Percentiles rank a stretch among this genome's conserved stretches.
Evolutionary conservation across 2,329 filamentous ascomycete species (phyloP).

Genomic region (Aspergillus sp.): DNA sequence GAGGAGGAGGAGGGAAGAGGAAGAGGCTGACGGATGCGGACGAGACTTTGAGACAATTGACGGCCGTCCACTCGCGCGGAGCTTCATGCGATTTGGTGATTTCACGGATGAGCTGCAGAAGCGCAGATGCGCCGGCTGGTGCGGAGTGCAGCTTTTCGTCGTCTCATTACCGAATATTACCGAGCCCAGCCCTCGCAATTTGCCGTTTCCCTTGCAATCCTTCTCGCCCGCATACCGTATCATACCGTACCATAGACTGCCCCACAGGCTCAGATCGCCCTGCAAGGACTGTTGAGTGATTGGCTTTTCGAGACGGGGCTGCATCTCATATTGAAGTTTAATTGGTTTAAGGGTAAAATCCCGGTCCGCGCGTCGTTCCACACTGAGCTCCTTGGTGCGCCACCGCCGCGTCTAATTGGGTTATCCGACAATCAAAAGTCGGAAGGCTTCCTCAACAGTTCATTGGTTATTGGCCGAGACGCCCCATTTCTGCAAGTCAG

Average conservation of each 20-base stretch:
- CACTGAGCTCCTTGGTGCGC: conserved; percentile 14
- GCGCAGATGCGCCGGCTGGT: conserved; percentile 13
- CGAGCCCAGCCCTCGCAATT: background rate
- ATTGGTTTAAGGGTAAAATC: conserved; percentile 9
- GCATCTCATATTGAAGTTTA: background rate
- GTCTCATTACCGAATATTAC: conserved; percentile 17
- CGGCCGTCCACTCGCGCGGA: conserved; percentile 11
- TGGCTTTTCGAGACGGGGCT: conserved; percentile 15
- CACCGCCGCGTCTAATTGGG: conserved; percentile 14
- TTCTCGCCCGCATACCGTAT: conserved; percentile 14
- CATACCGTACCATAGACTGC: conserved; percentile 9
- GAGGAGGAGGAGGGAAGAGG: conserved; percentile 10
- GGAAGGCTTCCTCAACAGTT: conserved; percentile 3
- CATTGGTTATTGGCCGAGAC: conserved; percentile 11
- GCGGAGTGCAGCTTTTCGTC: conserved; percentile 12
- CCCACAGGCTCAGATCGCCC: conserved; percentile 20
- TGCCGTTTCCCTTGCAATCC: background rate
- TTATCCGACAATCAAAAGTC: background rate
- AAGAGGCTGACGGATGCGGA: conserved; percentile 18
- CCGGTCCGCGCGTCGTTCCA: conserved; percentile 21
- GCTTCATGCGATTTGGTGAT: conserved; percentile 14
- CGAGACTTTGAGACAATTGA: conserved; percentile 3
- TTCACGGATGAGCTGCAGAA: conserved; percentile 14
- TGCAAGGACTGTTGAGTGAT: conserved; percentile 22
- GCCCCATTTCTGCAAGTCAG: conserved; percentile 8